Evolutionary conservation across 768 basidiomycete genomes (phyloP).

Genomic region (Russula emetica): DNA sequence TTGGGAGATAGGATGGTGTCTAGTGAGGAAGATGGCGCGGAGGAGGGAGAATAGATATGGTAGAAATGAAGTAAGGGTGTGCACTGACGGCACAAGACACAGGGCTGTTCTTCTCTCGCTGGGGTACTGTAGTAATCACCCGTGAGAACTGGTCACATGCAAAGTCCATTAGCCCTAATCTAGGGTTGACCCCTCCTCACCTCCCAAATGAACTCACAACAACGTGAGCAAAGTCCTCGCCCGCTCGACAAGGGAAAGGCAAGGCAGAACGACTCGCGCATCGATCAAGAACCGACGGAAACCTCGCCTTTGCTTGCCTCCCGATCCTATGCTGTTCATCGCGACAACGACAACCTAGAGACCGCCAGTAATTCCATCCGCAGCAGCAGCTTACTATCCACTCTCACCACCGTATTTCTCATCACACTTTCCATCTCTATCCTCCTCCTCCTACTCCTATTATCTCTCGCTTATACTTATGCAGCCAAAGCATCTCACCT

Average conservation of each 20-base stretch:
- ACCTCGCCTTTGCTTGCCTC: constrained; percentile 52
- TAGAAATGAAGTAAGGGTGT: neutral
- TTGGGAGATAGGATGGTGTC: neutral
- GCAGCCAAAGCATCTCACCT: constrained; percentile 50
- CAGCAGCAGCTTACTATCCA: constrained; percentile 34
- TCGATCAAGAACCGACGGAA: constrained; percentile 42
- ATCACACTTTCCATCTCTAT: constrained; percentile 50
- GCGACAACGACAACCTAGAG: constrained; percentile 30
- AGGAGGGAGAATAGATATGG: neutral
- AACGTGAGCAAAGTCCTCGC: neutral
- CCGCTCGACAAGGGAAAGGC: constrained; percentile 52
- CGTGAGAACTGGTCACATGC: constrained; percentile 8
- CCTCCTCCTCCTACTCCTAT: constrained; percentile 41
- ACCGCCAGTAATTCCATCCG: constrained; percentile 29
- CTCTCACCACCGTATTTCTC: constrained; percentile 50
- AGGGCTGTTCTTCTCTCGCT: neutral
- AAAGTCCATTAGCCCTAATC: neutral
- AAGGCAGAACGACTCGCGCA: constrained; percentile 34
- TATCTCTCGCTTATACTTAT: constrained; percentile 62
- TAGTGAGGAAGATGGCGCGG: neutral
- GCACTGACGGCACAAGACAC: neutral
- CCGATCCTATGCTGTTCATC: constrained; percentile 33
- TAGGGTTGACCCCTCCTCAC: neutral
- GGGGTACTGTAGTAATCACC: neutral
- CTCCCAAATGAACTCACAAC: neutral